phyloP scores from a whole-genome alignment of 495 filamentous ascomycete species.

The Aspergillus sclerotioniger region DNA sequence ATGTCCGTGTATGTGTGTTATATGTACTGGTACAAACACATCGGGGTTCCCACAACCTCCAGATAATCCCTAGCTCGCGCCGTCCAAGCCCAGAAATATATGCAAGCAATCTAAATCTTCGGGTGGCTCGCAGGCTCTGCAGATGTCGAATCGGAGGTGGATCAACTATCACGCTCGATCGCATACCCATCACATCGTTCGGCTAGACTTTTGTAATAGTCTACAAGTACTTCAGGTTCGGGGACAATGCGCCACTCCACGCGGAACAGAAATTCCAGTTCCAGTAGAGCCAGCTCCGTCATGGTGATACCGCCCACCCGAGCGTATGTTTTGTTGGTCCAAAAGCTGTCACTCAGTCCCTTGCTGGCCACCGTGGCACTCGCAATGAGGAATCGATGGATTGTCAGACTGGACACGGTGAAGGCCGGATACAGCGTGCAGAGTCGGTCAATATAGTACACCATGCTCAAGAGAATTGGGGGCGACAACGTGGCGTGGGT shows the following conservation, averaged over 20 bases:
- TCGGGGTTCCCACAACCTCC: constrained; percentile 1
- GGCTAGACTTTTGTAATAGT: constrained; percentile 87
- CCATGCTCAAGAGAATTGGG: constrained; percentile 97
- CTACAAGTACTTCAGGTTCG: constrained; percentile 84
- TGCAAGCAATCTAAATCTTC: neutral
- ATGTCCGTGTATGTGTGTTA: constrained; percentile 12
- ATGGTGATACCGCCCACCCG: constrained; percentile 88
- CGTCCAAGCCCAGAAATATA: neutral
- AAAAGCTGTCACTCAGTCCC: constrained; percentile 92
- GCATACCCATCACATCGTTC: constrained; percentile 63
- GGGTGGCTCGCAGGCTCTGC: neutral
- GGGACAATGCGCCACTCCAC: constrained; percentile 97
- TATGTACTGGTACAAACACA: constrained; percentile 17
- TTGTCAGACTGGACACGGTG: constrained; percentile 89
- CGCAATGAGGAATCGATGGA: constrained; percentile 95
- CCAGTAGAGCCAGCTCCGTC: constrained; percentile 84
- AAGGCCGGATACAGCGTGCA: constrained; percentile 90
- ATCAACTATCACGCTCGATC: constrained; percentile 37
- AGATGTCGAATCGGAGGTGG: neutral
- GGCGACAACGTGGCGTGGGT: constrained; percentile 92
- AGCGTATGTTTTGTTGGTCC: constrained; percentile 96
- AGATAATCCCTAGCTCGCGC: neutral
- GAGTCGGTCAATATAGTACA: constrained; percentile 97
- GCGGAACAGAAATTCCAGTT: constrained; percentile 86
- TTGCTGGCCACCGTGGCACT: constrained; percentile 95